Conservation (phyloP, 2,329 filamentous ascomycete species). For the Fusarium caatingaense region DNA sequence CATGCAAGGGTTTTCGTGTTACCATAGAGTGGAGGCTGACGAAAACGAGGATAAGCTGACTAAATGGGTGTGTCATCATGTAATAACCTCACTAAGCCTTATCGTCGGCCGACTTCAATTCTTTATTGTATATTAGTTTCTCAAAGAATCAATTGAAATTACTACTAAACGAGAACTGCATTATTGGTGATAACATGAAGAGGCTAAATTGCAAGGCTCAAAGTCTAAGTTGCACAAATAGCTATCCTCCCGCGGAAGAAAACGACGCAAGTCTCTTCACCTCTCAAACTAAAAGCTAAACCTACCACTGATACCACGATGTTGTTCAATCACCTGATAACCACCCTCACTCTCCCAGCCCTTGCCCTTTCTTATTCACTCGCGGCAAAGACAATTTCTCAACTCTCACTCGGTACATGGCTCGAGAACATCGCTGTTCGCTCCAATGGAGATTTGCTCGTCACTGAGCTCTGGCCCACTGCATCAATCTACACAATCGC, state of each 20-base stretch:
- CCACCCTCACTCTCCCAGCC: neutral
- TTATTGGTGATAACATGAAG: too few species aligned
- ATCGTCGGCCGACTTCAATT: neutral
- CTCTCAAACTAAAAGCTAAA: neutral
- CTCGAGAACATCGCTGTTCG: neutral
- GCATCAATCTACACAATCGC: neutral
- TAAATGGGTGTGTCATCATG: neutral
- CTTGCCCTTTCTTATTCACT: neutral
- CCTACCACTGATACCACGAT: neutral
- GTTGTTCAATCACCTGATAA: neutral
- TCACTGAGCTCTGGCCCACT: slow-evolving; percentile 7
- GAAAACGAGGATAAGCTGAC: neutral
- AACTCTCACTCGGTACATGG: slow-evolving; percentile 5
- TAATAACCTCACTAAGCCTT: neutral
- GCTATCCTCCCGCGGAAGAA: neutral
- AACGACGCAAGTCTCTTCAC: neutral
- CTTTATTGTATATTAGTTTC: neutral
- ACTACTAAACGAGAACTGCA: neutral
- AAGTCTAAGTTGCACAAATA: neutral
- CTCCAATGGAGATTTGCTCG: neutral
- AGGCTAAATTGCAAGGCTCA: too few species aligned
- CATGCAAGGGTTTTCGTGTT: neutral
- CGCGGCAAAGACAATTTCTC: neutral
- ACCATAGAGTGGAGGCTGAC: neutral
- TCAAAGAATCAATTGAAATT: accelerated